Base-by-base conservation (phyloP, 1,284 basidiomycete species). In the Mycena sp. region DNA sequence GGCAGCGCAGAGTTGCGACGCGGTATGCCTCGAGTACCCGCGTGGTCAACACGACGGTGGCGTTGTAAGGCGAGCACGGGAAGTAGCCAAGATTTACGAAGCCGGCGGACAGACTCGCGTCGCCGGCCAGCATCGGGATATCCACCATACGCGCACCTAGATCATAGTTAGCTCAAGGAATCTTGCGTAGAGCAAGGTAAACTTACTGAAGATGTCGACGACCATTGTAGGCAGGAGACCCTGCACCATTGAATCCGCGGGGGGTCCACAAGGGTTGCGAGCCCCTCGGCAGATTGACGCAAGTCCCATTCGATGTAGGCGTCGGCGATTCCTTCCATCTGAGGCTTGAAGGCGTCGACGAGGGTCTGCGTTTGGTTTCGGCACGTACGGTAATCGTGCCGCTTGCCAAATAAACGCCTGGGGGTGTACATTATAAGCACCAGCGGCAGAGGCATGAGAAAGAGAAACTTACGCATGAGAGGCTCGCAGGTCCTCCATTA, bases 21-120 rank as follows among this genome's bases (percentile, higher is more conserved):
- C 64, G 61, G 41, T 61, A 71, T 12, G 63, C 10, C 29, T 68
- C 62, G 0, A 71, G 52, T 0, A 52, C 44, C 11, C 54, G 28
- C 1, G 60, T 50, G 4, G 67, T 64, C 14, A 71, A 14, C 0
- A 46, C 68, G 7, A 67, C 50, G 4, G 30, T 46, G 1, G 69
- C 61, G 3, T 6, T 11, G 29, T 30, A 19, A 4, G 64, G 61
- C 0, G 68, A 41, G 30, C 52, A 63, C 14, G 63, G 65, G 12
- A 64, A 40, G 1, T 64, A 19, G 3, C 69, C 68, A 6, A 62
- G 59, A n/a, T 32, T 40, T 3, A 65, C 37, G 10, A 45, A 40
- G n/a, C 46, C 29, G 11, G 46, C 17, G 5, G 46, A n/a, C 3
- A 49, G 10, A 19, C 19, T 19, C 12, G 29, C 46, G 17, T 49